Evolutionary conservation across 2,329 filamentous ascomycete species (phyloP), one percentile per base, ranked within the genome.

Genomic region (Fusarium devonianum): DNA sequence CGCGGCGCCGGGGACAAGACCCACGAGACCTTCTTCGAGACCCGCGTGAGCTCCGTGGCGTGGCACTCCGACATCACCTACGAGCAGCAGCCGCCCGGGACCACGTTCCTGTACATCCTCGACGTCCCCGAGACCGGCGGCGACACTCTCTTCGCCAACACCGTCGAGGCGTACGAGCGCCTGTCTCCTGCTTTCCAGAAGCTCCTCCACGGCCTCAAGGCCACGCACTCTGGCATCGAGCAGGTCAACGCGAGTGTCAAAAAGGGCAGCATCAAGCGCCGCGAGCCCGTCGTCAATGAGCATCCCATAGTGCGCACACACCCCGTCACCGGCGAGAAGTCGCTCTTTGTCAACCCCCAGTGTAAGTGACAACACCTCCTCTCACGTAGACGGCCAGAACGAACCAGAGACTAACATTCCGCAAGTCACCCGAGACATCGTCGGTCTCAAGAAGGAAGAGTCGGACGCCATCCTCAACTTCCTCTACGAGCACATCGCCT

Each of bases 11-110:
- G 70, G 18, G 73, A 76, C 54, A 64, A 57, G 19, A 83, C 37
- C 75, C 83, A 50, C 14, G 73, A 81, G 14, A 76, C 81, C 37
- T 89, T 88, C 71, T 86, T 91, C 59, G 63, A 69, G 49, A 82
- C 83, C 35, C 82, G 88, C 16, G 92, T 89, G 4, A 93, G 87
- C 72, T 89, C 87, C 1, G 85, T 95, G 2, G 90, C 90, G 7
- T 96, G 91, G 91, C 92, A 96, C 74, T 89, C 86, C 0, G 92
- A 96, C 61, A 87, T 96, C 2, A 89, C 88, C 0, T 96, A 95
- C 68, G 92, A 96, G 75, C 76, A 83, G 60, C 92, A 97, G 73
- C 91, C 92, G 2, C 91, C 92, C 0, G 90, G 91, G 21, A 96
- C 91, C 0, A 96, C 92, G 0, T 95, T 96, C 73, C 73, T 96